phyloP scores from a whole-genome alignment of 768 basidiomycete genomes.

The Mycena olivaceomarginata region DNA sequence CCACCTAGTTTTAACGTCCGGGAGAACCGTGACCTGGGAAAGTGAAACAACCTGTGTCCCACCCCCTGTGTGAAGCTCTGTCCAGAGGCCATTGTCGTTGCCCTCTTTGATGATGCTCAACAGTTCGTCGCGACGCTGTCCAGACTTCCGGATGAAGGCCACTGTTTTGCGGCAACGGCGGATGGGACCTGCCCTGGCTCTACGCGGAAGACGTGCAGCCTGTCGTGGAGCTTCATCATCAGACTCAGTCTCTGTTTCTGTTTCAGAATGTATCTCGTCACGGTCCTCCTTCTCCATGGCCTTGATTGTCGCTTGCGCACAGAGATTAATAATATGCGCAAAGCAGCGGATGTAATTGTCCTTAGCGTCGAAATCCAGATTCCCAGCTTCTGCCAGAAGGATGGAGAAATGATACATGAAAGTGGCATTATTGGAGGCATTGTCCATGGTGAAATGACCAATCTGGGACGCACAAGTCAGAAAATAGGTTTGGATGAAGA shows the following conservation, averaged over 20 bases:
- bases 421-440: conserved; percentile 2
- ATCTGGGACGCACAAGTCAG: background rate
- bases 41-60: background rate
- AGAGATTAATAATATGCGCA: background rate
- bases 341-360: conserved; percentile 7
- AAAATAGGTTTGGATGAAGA: background rate
- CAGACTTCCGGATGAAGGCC: background rate
- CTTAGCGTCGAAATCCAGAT: conserved; percentile 11
- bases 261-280: background rate
- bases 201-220: too few species aligned
- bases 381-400: conserved; percentile 13
- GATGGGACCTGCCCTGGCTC: too few species aligned
- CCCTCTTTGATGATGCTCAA: conserved; percentile 1
- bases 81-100: background rate
- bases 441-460: background rate
- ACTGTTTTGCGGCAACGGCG: too few species aligned
- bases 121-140: conserved; percentile 21
- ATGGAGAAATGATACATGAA: conserved; percentile 15
- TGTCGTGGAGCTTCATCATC: background rate
- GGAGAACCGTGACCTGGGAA: conserved; percentile 8
- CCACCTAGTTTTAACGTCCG: conserved; percentile 9
- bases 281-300: conserved; percentile 24
- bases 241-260: conserved; percentile 13
- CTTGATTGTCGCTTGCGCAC: background rate
- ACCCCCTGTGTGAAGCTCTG: background rate